Base-by-base conservation (phyloP, 805 yeast species). In the Yarrowia divulgata region DNA sequence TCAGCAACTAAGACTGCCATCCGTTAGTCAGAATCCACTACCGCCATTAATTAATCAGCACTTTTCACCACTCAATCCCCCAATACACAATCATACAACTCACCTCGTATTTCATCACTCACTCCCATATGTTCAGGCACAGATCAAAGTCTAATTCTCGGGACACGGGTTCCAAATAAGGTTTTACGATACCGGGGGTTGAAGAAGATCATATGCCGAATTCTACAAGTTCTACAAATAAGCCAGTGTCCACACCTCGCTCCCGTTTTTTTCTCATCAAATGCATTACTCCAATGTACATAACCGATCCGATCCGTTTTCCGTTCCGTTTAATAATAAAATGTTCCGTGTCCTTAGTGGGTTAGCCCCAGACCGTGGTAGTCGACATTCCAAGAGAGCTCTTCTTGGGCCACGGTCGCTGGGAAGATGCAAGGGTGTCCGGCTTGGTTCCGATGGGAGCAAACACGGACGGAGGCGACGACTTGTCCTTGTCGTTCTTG, bases 211-310 rank as follows among this genome's bases (percentile, higher is more conserved):
- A 32, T 8, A 48, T 29, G 18, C 32, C 50, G 32, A 18, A 14
- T 14, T 7, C 18, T 23, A 23, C 29, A 23, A 23, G 29, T 4
- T 23, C 29, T 2, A 23, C 4, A 2, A 4, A 23, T 4, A 23
- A 23, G 29, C 29, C 29, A 23, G 3, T 23, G 29, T 23, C 29
- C n/a, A n/a, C n/a, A n/a, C 29, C 29, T 23, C 4, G 2, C 6
- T 1, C 8, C 18, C 18, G 6, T 4, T 40, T 43, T 14, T 43
- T 18, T 43, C 48, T 18, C 23, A 12, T 54, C 45, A 54, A 57
- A 57, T 57, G 64, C 64, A 57, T 57, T 57, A 57, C 49, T 57
- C 64, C 64, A 57, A 54, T 57, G 66, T 60, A 60, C 66, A 60
- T 60, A 60, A 45, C 66, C 52, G 40, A 43, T 45, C 66, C 66